A percentile compares a stretch with the other conserved stretches of the same genome.
Evolutionary conservation across 2,329 filamentous ascomycete genomes (phyloP).

Genomic region (Pyrenochaeta sp.): DNA sequence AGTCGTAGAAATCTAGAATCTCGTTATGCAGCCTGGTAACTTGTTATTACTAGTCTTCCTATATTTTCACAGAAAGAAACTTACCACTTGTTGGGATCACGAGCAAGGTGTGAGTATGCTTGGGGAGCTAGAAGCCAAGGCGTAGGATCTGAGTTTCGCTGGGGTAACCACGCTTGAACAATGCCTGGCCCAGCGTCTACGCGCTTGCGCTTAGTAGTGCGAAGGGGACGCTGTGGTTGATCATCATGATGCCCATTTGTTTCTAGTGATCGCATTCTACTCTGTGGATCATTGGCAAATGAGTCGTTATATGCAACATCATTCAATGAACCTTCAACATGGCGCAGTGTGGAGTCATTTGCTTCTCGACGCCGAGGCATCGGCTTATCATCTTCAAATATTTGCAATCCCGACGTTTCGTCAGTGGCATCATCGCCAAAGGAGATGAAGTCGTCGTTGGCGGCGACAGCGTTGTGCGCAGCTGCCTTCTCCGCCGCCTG

Average conservation of each 20-base stretch:
- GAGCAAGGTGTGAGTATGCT: conserved; percentile 63
- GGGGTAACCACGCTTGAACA: conserved; percentile 53
- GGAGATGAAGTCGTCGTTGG: conserved; percentile 86
- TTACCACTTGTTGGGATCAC: conserved; percentile 60
- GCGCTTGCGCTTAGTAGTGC: conserved; percentile 71
- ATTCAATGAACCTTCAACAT: conserved; percentile 36
- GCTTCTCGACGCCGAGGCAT: background rate
- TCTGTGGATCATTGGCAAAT: conserved; percentile 5
- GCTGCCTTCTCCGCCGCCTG: conserved; percentile 64
- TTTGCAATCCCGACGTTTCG: background rate
- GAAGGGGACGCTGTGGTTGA: conserved; percentile 15
- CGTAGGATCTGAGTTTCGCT: conserved; percentile 51
- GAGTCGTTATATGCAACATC: conserved; percentile 19
- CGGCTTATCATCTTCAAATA: conserved; percentile 3
- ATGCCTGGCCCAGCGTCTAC: conserved; percentile 52
- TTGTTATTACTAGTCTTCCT: too few relatives aligned
- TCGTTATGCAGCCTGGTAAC: conserved; percentile 75
- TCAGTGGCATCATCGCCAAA: conserved; percentile 62
- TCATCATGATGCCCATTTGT: conserved; percentile 6
- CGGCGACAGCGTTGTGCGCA: conserved; percentile 55
- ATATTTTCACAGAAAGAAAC: too few relatives aligned
- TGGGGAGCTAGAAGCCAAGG: conserved; percentile 56
- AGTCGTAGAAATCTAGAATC: conserved; percentile 87
- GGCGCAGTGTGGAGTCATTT: background rate
- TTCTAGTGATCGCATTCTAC: conserved; percentile 10